Evolutionary conservation across 768 basidiomycete genomes (phyloP).

Genomic region (Boletus subcaerulescens): DNA sequence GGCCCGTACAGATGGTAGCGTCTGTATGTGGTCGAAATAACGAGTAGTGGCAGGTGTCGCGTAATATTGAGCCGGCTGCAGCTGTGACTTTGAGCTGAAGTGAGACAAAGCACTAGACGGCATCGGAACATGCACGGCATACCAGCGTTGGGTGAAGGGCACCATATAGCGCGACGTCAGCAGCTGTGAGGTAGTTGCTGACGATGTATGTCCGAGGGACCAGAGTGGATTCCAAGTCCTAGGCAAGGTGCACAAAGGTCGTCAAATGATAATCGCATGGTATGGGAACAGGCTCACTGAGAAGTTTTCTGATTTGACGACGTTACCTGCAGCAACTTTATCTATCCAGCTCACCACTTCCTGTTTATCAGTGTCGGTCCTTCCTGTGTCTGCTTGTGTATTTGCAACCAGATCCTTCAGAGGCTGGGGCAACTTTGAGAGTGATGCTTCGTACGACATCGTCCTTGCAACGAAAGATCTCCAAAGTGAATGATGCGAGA

Average conservation of each 20-base stretch:
- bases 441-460: conserved; percentile 55
- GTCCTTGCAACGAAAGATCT: conserved; percentile 16
- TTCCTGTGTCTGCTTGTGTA: conserved; percentile 42
- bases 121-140: conserved; percentile 25
- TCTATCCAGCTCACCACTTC: conserved; percentile 72
- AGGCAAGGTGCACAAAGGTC: conserved; percentile 2
- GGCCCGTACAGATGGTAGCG: conserved; percentile 56
- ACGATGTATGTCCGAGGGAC: conserved; percentile 82
- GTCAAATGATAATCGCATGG: background rate
- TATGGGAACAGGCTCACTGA: conserved; percentile 40
- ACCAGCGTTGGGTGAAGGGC: conserved; percentile 83
- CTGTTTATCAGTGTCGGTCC: conserved; percentile 56
- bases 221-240: conserved; percentile 75
- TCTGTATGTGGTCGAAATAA: conserved; percentile 95
- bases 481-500: conserved; percentile 6
- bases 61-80: conserved; percentile 72
- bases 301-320: conserved; percentile 45
- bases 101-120: conserved; percentile 6
- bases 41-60: conserved; percentile 80
- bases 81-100: conserved; percentile 51
- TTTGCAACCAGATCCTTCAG: conserved; percentile 55
- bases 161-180: conserved; percentile 89
- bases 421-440: conserved; percentile 45
- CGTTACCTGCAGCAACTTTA: conserved; percentile 50
- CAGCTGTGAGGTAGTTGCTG: conserved; percentile 79